Percentiles rank a stretch among this genome's conserved stretches.
Evolutionary conservation across 1,284 basidiomycete species (phyloP).

Genomic region (Mycena citricolor): DNA sequence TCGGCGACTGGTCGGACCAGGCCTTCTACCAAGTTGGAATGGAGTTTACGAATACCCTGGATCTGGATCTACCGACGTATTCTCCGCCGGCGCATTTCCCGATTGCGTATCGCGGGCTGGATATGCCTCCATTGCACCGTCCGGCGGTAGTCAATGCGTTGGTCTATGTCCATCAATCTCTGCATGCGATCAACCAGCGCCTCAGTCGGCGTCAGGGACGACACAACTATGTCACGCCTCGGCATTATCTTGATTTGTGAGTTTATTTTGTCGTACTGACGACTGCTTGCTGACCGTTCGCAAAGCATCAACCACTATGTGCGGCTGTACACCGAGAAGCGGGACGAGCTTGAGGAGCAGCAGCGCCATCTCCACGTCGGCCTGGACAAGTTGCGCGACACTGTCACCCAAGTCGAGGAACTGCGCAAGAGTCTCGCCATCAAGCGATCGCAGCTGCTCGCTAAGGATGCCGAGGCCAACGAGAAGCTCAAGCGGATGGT

Average conservation of each 20-base stretch:
- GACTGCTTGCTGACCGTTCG: constrained; percentile 17
- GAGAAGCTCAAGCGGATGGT: constrained; percentile 99
- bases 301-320: constrained; percentile 99
- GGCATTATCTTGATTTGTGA: constrained; percentile 98
- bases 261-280: constrained; percentile 36
- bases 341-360: constrained; percentile 98
- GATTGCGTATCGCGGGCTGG: constrained; percentile 80
- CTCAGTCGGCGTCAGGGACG: constrained; percentile 91
- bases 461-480: constrained; percentile 94
- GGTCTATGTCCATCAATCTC: constrained; percentile 89
- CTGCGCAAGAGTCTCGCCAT: constrained; percentile 93
- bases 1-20: constrained; percentile 97
- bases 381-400: constrained; percentile 94
- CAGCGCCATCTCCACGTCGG: constrained; percentile 98
- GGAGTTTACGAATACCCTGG: constrained; percentile 91
- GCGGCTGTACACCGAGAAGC: constrained; percentile 93
- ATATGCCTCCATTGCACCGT: constrained; percentile 81
- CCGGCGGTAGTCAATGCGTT: constrained; percentile 91
- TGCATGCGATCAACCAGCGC: constrained; percentile 87
- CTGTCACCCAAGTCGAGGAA: constrained; percentile 95
- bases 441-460: constrained; percentile 90
- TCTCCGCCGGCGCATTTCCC: constrained; percentile 81
- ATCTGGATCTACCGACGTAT: constrained; percentile 85
- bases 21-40: constrained; percentile 95
- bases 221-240: constrained; percentile 95